Evolutionary conservation across 1,284 basidiomycete genomes (phyloP).

Genomic region (Xerocomus nothofagi): DNA sequence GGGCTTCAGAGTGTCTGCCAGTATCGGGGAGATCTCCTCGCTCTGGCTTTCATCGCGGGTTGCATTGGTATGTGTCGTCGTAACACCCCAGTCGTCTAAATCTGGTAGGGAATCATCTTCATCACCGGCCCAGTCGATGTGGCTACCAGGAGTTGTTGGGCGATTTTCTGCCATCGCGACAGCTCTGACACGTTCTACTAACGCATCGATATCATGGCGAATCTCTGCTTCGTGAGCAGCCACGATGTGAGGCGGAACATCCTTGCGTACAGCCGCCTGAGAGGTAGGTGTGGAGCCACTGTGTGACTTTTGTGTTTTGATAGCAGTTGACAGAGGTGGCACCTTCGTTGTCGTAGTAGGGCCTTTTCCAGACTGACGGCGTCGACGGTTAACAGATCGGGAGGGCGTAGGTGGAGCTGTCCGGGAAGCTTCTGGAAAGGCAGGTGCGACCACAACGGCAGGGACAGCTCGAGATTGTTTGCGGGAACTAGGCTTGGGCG

Average conservation of each 20-base stretch:
- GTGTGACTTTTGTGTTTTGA: constrained; percentile 23
- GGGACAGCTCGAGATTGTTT: constrained; percentile 39
- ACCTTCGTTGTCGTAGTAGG: constrained; percentile 15
- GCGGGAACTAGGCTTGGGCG: constrained; percentile 39
- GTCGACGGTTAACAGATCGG: constrained; percentile 41
- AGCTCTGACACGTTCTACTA: constrained; percentile 70
- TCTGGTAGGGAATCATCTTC: constrained; percentile 80
- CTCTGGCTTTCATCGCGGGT: constrained; percentile 25
- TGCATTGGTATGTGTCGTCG: constrained; percentile 36
- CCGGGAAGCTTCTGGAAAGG: constrained; percentile 33
- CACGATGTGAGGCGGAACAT: constrained; percentile 61
- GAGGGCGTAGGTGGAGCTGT: constrained; percentile 36
- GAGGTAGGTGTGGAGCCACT: constrained; percentile 31
- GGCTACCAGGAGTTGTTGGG: constrained; percentile 70
- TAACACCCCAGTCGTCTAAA: constrained; percentile 78
- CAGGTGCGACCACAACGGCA: constrained; percentile 31
- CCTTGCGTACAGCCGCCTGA: constrained; percentile 44
- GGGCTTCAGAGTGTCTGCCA: constrained; percentile 61
- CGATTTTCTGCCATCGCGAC: constrained; percentile 65
- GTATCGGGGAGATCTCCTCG: constrained; percentile 64
- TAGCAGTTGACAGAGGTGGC: constrained; percentile 16
- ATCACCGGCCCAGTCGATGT: constrained; percentile 83
- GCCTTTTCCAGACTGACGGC: constrained; percentile 33
- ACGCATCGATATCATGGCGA: constrained; percentile 61
- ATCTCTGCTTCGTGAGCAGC: constrained; percentile 46